Conservation (phyloP, 768 basidiomycete species). For the Leucocoprinus sp. region DNA sequence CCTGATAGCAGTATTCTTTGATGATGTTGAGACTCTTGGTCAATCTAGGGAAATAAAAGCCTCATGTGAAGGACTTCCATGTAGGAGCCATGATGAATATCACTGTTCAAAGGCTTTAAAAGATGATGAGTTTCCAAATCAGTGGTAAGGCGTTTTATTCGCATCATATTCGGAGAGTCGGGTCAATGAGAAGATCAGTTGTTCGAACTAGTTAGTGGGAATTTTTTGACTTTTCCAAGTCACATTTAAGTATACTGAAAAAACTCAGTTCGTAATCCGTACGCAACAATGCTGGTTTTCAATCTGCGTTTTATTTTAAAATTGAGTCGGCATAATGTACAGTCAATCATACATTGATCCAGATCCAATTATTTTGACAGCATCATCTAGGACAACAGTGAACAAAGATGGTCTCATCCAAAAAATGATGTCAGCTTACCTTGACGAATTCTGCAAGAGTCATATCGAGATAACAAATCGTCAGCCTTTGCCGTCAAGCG, state of each 20-base stretch:
- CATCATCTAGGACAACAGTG: slow-evolving; percentile 9
- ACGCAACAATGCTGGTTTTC: not conserved
- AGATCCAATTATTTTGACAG: slow-evolving; percentile 10
- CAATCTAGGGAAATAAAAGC: too few relatives aligned
- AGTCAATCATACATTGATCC: slow-evolving; percentile 3
- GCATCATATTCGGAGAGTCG: slow-evolving; percentile 12
- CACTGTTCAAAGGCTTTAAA: not conserved
- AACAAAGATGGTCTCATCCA: not conserved
- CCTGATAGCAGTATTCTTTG: too few relatives aligned
- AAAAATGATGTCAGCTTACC: slow-evolving; percentile 1
- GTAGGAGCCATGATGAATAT: not conserved
- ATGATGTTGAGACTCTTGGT: too few relatives aligned
- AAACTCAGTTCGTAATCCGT: not conserved
- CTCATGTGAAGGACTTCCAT: too few relatives aligned
- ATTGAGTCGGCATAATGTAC: slow-evolving; percentile 8
- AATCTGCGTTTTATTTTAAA: too few relatives aligned
- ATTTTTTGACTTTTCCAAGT: slow-evolving; percentile 9
- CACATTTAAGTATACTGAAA: too few relatives aligned
- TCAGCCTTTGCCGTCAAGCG: not conserved
- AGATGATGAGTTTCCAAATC: slow-evolving; percentile 1
- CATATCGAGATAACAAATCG: not conserved
- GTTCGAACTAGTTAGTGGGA: slow-evolving; percentile 16
- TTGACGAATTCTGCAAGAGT: slow-evolving; percentile 12
- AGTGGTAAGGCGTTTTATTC: slow-evolving; percentile 33
- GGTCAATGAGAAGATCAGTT: slow-evolving; percentile 16